These are phyloP conservation scores for Butyriboletus loyo DNA, from an alignment of 768 basidiomycete species.

Conservation along the genomic window DNA sequence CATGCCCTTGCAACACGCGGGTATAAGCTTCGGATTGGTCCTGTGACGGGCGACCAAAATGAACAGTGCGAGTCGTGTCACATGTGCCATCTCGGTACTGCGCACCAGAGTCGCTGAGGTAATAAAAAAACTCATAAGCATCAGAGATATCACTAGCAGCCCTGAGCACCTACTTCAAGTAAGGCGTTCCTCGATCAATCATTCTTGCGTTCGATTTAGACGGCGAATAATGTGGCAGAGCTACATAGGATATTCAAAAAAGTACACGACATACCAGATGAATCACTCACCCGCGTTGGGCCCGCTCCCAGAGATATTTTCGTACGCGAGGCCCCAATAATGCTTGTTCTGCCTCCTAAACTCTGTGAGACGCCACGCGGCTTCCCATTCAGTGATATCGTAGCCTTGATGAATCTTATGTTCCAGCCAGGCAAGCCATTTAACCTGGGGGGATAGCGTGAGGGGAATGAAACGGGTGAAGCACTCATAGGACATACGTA, in stretches of 20 bases:
- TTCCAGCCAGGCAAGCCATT: conserved; percentile 92
- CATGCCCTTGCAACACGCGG: conserved; percentile 93
- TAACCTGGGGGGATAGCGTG: conserved; percentile 40
- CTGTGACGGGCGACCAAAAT: conserved; percentile 84
- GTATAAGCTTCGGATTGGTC: conserved; percentile 92
- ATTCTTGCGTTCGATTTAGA: conserved; percentile 61
- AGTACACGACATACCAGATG: not conserved
- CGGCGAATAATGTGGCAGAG: conserved; percentile 90
- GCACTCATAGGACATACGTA: conserved; percentile 49
- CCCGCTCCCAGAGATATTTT: conserved; percentile 86
- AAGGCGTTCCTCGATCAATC: conserved; percentile 78
- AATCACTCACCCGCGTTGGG: conserved; percentile 67
- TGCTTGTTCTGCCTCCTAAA: conserved; percentile 67
- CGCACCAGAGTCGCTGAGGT: conserved; percentile 82
- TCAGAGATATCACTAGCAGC: conserved; percentile 10
- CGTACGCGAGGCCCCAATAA: conserved; percentile 84
- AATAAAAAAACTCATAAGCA: conserved; percentile 12
- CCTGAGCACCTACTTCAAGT: conserved; percentile 69
- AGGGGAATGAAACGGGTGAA: conserved; percentile 6
- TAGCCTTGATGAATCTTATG: conserved; percentile 71
- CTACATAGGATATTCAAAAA: conserved; percentile 32
- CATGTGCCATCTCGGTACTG: conserved; percentile 90
- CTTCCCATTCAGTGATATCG: conserved; percentile 90
- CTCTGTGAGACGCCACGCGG: conserved; percentile 78
- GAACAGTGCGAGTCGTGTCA: conserved; percentile 77